Conservation (phyloP, 169 alveolate species). For the Eimeria mitis region DNA sequence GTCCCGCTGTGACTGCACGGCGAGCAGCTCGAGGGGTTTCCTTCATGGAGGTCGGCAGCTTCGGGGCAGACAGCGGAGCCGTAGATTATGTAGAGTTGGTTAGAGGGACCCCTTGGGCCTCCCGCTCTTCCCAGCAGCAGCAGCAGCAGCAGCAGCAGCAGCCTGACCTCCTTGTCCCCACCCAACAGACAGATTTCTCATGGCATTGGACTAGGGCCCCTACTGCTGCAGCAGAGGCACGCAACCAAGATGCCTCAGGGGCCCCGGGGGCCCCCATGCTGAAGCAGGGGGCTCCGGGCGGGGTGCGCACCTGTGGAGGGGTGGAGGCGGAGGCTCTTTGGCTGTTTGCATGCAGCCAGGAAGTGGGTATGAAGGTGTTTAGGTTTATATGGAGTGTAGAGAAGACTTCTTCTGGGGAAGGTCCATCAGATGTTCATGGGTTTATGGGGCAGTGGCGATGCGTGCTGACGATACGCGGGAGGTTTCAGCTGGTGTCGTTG, state of each 20-base stretch:
- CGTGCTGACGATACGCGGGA: conserved; percentile 45
- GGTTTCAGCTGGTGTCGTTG: conserved; percentile 44
- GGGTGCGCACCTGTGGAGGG: conserved; percentile 20
- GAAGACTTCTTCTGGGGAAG: not conserved
- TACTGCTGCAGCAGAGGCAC: not conserved
- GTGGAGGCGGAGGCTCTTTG: conserved; percentile 71
- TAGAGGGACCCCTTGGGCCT: conserved; percentile 58
- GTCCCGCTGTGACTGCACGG: conserved; percentile 23
- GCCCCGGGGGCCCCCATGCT: not conserved
- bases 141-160: conserved; percentile 23
- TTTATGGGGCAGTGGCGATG: conserved; percentile 58
- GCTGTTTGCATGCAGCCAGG: conserved; percentile 80
- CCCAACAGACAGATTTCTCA: conserved; percentile 2
- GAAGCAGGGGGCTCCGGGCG: not conserved
- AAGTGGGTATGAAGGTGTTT: conserved; percentile 46
- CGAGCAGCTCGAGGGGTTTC: conserved; percentile 48
- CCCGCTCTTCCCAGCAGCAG: too few relatives aligned
- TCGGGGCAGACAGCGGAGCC: conserved; percentile 40
- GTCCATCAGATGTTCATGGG: not conserved
- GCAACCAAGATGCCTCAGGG: not conserved
- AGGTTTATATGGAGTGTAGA: conserved; percentile 56
- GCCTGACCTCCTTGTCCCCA: conserved; percentile 6
- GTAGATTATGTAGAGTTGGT: conserved; percentile 48
- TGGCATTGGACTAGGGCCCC: conserved; percentile 64
- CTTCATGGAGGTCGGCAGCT: conserved; percentile 33